These are phyloP conservation scores for Aspergillus candidus DNA, from an alignment of 2,329 filamentous ascomycete species.

Conservation along the genomic window DNA sequence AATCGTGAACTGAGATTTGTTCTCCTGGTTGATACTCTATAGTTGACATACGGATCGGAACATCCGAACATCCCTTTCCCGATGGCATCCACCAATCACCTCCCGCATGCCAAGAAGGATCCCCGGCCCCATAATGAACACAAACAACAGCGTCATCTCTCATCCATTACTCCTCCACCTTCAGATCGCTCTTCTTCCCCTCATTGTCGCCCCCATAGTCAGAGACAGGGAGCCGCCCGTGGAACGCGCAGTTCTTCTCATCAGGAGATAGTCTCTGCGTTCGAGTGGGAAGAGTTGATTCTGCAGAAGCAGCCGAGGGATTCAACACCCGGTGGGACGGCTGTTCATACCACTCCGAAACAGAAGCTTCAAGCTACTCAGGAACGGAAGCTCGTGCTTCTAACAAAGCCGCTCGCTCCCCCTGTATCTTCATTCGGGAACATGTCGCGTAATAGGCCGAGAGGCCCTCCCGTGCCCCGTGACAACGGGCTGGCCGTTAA, in stretches of 20 bases:
- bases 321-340: too few species aligned
- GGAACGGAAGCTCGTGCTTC: too few species aligned
- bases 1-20: too few species aligned
- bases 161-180: slow-evolving; percentile 1
- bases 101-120: slow-evolving; percentile 5
- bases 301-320: slow-evolving; percentile 13
- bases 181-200: background rate
- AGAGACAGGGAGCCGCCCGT: slow-evolving; percentile 18
- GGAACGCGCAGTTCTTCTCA: slow-evolving; percentile 18
- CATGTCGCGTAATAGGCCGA: slow-evolving; percentile 41
- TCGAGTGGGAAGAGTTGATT: slow-evolving; percentile 24
- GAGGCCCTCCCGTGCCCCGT: slow-evolving; percentile 30
- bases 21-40: too few species aligned
- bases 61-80: slow-evolving; percentile 6
- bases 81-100: slow-evolving; percentile 17
- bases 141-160: slow-evolving; percentile 1
- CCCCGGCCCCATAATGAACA: slow-evolving; percentile 2
- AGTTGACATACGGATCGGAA: too few species aligned
- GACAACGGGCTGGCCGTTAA: slow-evolving; percentile 41
- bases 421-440: background rate
- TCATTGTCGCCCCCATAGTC: slow-evolving; percentile 9
- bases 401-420: too few species aligned
- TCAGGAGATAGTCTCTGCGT: slow-evolving; percentile 16
- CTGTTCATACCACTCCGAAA: too few species aligned
- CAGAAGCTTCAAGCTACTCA: too few species aligned